phyloP scores from a whole-genome alignment of 192 early-diverging fungal species.

The Lobulomyces angularis region DNA sequence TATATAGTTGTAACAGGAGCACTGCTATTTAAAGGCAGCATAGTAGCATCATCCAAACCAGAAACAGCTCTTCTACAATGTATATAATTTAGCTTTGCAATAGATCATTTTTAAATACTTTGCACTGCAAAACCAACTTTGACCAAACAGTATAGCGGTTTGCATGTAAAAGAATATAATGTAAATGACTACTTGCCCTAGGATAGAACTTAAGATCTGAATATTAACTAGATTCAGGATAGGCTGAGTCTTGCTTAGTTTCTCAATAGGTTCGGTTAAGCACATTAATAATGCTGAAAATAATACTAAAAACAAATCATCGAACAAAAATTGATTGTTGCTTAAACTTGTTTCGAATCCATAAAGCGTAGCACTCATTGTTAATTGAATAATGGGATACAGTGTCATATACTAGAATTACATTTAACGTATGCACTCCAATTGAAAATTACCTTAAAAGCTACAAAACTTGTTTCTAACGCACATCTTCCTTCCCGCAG shows the following conservation, averaged over 20 bases:
- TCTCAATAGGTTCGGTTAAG: conserved; percentile 12
- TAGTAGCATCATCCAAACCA: no score
- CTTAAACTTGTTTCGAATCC: conserved; percentile 21
- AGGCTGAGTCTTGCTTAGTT: conserved; percentile 14
- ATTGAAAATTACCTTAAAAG: conserved; percentile 55
- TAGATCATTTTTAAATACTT: no score
- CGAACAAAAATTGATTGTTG: conserved; percentile 42
- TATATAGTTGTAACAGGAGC: no score
- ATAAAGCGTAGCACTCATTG: conserved; percentile 24
- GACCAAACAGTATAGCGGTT: no score
- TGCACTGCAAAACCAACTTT: no score
- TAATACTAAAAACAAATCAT: conserved; percentile 30
- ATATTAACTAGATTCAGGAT: conserved; percentile 29
- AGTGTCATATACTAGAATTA: conserved; percentile 31
- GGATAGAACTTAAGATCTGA: conserved; percentile 16
- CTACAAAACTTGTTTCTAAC: conserved; percentile 62
- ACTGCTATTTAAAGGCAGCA: no score
- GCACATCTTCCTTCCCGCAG: conserved; percentile 64
- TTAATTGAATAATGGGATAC: conserved; percentile 34
- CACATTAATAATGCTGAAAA: conserved; percentile 28
- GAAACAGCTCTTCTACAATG: no score
- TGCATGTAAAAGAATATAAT: conserved; percentile 16
- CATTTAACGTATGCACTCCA: background rate
- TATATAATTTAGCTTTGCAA: no score
- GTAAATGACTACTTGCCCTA: conserved; percentile 29